Base-by-base conservation (phyloP, 345 rosid genomes). In the Bruguiera parviflora region DNA sequence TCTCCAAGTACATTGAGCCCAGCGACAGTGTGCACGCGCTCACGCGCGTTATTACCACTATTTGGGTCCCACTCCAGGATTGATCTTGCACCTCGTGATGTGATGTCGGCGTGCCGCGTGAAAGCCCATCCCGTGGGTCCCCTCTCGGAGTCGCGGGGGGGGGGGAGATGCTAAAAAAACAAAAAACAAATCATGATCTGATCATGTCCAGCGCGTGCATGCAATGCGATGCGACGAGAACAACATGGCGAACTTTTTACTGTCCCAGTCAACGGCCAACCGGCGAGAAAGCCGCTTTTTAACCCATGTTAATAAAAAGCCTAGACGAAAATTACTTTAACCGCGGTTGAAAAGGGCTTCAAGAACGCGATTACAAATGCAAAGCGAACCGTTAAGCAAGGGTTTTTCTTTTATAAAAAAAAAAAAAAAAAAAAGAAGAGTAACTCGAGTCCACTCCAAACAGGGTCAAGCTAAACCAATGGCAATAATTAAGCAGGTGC, bases 201-300 rank as follows among this genome's bases (percentile, higher is more conserved):
- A 77, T 78, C 73, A 83, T 78, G 72, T 73, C 3, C 24, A 28
- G 55, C 67, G 75, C 80, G 82, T 80, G 82, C 69, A 18, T 2
- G 6, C 49, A 20, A 27, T 16, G 78, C 68, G 1, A 7, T 33
- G 72, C 25, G 72, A 65, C 66, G 37, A 46, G 25, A 7, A 20
- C 2, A 13, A n/a, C 22, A 22, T 24, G n/a, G 28, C 61, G 53
- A 21, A 33, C 20, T 5, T 7, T 63, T 5, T 5, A 8, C 9
- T 0, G 35, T 25, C 49, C 47, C 21, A 70, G 85, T 84, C 87
- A 77, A 72, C 65, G 68, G 87, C 79, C 85, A 81, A 78, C 73
- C 11, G 52, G 56, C 52, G 58, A 65, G 68, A 84, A 84, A 81
- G 87, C 83, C 77, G 70, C 85, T 79, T 81, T 81, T 74, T 51